Base-by-base conservation (phyloP, 208 protist genomes). In the Acanthamoeba culbertsoni region DNA sequence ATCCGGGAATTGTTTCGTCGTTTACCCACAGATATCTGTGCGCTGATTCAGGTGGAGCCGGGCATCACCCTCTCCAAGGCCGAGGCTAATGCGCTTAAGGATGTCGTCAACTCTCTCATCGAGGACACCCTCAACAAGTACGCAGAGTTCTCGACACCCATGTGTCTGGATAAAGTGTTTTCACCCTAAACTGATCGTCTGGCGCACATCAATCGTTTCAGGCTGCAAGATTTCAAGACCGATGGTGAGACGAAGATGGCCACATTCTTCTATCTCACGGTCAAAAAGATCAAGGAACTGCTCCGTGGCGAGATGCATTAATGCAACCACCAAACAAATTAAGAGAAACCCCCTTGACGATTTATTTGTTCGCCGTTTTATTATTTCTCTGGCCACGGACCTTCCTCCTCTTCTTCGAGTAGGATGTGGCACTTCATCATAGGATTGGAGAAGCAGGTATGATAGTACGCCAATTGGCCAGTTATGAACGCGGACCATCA, bases 251-350 rank as follows among this genome's bases (percentile, higher is more conserved):
- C 65, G 28, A 92, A 79, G 45, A 20, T 33, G 6, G 28, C 55
- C 16, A 77, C 62, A 5, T 79, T 79, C 88, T 92, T 37, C 88
- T 92, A 79, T 45, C 62, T 92, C 62, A 79, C 48, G 7, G 88
- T 92, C 59, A 71, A 77, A 43, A 77, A 71, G 62, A 92, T 92
- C 88, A 92, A 92, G 63, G 88, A 92, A 4, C 40, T 92, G 35
- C 26, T 73, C 63, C 63, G 63, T 20, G 18, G 18, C 48, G 48
- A 55, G 48, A 18, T 55, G 48, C 48, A 55, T 55, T 8, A 18
- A 18, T 55, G n/a, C n/a, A n/a, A n/a, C n/a, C n/a, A n/a, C n/a
- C n/a, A n/a, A n/a, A n/a, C n/a, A n/a, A n/a, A n/a, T n/a, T n/a
- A 55, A 23, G 48, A 55, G 18, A 18, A 55, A 55, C 12, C 18